Evolutionary conservation across 352 stramenopile species (phyloP), one percentile per base, ranked within the genome.

Genomic region (Phytopythium litorale): DNA sequence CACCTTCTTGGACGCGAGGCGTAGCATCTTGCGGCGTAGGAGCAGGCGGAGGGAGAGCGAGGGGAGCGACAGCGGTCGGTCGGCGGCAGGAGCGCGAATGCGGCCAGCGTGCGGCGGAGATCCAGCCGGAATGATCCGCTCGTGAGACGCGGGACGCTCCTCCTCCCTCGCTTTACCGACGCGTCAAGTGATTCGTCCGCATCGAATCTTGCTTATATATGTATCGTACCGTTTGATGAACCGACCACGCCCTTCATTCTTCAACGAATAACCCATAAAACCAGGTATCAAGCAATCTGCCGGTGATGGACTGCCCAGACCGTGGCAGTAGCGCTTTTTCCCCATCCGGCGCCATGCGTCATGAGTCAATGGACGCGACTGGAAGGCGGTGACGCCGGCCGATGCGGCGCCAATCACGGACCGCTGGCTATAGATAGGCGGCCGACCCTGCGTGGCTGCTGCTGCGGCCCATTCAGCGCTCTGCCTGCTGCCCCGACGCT

Each of bases 1-100:
- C 45, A 62, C 61, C 54, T 62, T 55, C 53, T 57, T 55, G 62
- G 55, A 67, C 30, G 60, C 62, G 62, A 58, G 61, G 53, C 61
- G 61, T 45, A 66, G 45, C 61, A 66, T 66, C 23, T 49, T 7
- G 30, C 23, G 13, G 6, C 33, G 30, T n/a, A 50, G n/a, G 13
- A 18, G 15, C 9, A 13, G 21, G 8, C 28, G 12, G 0, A 28
- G n/a, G n/a, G 40, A 46, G 40, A 49, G 19, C 3, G 21, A 50
- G 43, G 42, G 25, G 42, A 15, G 16, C 46, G 38, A 52, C 48
- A 38, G 56, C 48, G 28, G n/a, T 45, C 38, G 38, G 38, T 45
- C 38, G 38, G 38, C 42, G 30, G 25, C 18, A 37, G 33, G 35
- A 49, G 4, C 7, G 18, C n/a, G 46, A 49, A 42, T 8, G 48